Percentiles rank a stretch among this genome's conserved stretches.
Conservation (phyloP, 1,284 basidiomycete species). For the Fomitopsis schrenkii region DNA sequence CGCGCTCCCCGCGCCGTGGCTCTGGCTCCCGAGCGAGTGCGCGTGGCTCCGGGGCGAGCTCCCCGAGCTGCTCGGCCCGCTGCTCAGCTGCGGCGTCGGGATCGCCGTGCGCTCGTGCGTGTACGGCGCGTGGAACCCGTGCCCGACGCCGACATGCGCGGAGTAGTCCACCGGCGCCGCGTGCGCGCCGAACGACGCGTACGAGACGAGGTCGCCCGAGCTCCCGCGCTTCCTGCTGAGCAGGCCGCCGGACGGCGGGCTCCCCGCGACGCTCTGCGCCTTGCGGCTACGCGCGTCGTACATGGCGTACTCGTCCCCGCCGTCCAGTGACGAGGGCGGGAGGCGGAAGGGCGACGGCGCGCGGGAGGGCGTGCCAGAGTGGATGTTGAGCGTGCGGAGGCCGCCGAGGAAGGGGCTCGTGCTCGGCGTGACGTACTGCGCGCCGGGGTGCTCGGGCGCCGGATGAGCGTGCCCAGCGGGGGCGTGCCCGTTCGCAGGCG, state of each 20-base stretch:
- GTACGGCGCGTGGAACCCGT: conserved; percentile 24
- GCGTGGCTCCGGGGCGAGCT: conserved; percentile 48
- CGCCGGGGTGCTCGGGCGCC: conserved; percentile 13
- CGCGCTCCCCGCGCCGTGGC: conserved; percentile 31
- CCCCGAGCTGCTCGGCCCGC: conserved; percentile 53
- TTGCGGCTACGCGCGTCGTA: conserved; percentile 18
- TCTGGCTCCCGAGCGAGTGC: conserved; percentile 30
- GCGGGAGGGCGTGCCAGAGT: conserved; percentile 60
- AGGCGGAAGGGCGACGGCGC: conserved; percentile 65
- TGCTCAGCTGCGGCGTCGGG: conserved; percentile 57
- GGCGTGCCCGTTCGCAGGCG: conserved; percentile 17
- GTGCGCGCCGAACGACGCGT: conserved; percentile 9
- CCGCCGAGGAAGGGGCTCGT: conserved; percentile 84
- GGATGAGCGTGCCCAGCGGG: conserved; percentile 19
- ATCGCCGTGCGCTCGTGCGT: conserved; percentile 32
- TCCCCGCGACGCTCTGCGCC: conserved; percentile 33
- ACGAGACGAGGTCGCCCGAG: conserved; percentile 27
- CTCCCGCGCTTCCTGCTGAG: conserved; percentile 28
- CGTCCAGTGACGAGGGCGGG: conserved; percentile 41
- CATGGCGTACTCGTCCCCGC: conserved; percentile 27
- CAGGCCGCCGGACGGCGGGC: conserved; percentile 34
- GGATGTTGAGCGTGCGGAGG: conserved; percentile 70
- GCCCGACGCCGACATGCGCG: conserved; percentile 12
- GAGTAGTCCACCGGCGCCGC: conserved; percentile 1
- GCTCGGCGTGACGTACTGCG: conserved; percentile 43